Evolutionary conservation across 1,284 basidiomycete genomes (phyloP).

Genomic region (Meripilus lineatus): DNA sequence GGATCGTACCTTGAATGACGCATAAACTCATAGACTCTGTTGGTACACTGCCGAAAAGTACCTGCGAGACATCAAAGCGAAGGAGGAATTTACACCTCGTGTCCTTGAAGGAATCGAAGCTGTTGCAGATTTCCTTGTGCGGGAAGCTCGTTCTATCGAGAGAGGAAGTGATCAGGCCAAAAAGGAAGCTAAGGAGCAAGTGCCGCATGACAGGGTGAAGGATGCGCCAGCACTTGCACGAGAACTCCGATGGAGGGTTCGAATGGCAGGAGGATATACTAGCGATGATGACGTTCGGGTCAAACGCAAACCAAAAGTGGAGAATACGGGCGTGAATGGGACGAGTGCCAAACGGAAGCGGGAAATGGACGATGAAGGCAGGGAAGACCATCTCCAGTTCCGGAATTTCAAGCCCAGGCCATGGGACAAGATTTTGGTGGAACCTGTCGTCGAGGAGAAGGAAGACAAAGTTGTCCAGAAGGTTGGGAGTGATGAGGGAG

Average conservation of each 20-base stretch:
- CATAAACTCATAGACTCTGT: slow-evolving; percentile 53
- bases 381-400: slow-evolving; percentile 34
- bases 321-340: slow-evolving; percentile 16
- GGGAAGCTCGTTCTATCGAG: slow-evolving; percentile 69
- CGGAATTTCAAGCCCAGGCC: slow-evolving; percentile 61
- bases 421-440: slow-evolving; percentile 54
- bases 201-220: slow-evolving; percentile 76
- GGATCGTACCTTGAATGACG: background rate
- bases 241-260: slow-evolving; percentile 78
- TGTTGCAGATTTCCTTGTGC: slow-evolving; percentile 76
- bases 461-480: slow-evolving; percentile 12
- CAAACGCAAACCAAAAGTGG: slow-evolving; percentile 24
- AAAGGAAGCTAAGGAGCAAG: slow-evolving; percentile 72
- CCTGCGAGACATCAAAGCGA: slow-evolving; percentile 64
- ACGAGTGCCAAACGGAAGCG: slow-evolving; percentile 52
- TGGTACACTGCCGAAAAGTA: slow-evolving; percentile 88
- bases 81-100: slow-evolving; percentile 54
- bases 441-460: slow-evolving; percentile 34
- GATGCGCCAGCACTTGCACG: slow-evolving; percentile 75
- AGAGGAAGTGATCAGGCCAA: slow-evolving; percentile 55
- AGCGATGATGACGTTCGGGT: slow-evolving; percentile 63
- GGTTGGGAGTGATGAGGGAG: slow-evolving; percentile 29
- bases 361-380: slow-evolving; percentile 29
- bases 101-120: slow-evolving; percentile 69
- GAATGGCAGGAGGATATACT: slow-evolving; percentile 55